Conservation (phyloP, 108 stramenopile species). For the Skeletonema costatum region DNA sequence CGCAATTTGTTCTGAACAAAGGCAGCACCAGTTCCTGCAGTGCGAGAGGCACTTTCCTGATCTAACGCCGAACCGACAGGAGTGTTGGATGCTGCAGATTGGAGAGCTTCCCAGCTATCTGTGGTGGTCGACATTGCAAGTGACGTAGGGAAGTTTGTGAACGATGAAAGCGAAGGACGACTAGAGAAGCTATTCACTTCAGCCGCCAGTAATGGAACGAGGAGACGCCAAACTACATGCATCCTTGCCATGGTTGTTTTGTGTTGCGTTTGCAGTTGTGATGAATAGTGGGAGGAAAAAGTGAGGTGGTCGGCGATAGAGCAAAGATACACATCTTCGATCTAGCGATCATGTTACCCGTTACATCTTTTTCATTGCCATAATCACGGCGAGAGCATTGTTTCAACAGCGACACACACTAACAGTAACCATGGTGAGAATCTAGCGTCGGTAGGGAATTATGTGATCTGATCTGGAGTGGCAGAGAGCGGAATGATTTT, state of each 20-base stretch:
- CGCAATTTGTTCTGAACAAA: conserved; percentile 79
- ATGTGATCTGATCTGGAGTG: not conserved
- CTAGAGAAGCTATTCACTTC: not conserved
- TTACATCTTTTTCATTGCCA: too few species aligned
- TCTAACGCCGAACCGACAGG: conserved; percentile 69
- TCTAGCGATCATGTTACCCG: not conserved
- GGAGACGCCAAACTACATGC: not conserved
- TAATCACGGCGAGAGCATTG: not conserved
- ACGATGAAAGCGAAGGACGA: not conserved
- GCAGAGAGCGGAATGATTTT: not conserved
- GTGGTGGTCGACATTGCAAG: conserved; percentile 14
- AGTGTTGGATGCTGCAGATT: conserved; percentile 41
- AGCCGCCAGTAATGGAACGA: not conserved
- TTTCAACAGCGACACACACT: not conserved
- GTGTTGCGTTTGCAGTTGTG: not conserved
- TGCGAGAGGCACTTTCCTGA: conserved; percentile 55
- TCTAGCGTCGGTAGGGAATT: not conserved
- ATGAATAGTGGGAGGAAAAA: not conserved
- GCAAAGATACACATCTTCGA: not conserved
- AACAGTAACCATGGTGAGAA: conserved; percentile 32
- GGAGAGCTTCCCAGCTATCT: conserved; percentile 35
- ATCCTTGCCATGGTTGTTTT: not conserved
- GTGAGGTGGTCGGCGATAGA: not conserved
- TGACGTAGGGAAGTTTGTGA: conserved; percentile 17
- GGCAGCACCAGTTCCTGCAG: conserved; percentile 61